These are phyloP conservation scores for Wallacemonas rigidus DNA, from an alignment of 208 protist genomes.

Conservation along the genomic window DNA sequence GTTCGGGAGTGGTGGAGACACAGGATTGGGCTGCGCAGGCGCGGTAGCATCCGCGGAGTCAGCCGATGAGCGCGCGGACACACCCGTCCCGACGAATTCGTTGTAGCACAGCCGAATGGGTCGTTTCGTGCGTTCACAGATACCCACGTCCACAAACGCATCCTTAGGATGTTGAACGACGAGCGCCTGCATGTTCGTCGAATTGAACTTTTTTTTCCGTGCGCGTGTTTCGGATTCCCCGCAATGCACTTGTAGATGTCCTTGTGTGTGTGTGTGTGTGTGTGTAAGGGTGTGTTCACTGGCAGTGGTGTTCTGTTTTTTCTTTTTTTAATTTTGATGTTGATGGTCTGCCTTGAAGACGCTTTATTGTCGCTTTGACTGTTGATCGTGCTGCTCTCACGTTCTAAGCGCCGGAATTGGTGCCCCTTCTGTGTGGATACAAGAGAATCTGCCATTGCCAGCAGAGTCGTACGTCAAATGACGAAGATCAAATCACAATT, in stretches of 20 bases:
- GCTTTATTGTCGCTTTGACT: too few species aligned
- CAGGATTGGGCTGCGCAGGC: not conserved
- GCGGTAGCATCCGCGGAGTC: not conserved
- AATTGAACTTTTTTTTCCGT: too few species aligned
- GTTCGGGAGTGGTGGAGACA: not conserved
- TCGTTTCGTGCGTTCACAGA: constrained; percentile 47
- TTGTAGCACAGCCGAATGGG: constrained; percentile 73
- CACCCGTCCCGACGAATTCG: constrained; percentile 35
- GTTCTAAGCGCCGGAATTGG: too few species aligned
- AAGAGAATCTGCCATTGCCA: too few species aligned
- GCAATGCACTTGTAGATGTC: too few species aligned
- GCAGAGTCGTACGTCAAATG: too few species aligned
- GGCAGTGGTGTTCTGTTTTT: not conserved
- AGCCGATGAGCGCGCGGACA: not conserved
- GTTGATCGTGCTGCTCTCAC: too few species aligned
- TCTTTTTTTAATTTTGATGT: too few species aligned
- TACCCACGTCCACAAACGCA: constrained; percentile 55
- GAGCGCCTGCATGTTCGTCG: not conserved
- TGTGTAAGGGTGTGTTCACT: not conserved
- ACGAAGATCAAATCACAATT: too few species aligned
- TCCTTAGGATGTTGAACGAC: constrained; percentile 25
- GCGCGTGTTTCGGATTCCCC: too few species aligned
- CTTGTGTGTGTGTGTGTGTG: not conserved
- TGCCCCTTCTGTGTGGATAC: too few species aligned
- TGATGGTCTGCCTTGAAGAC: too few species aligned